phyloP scores from a whole-genome alignment of 805 yeast species.

The Ogataea sp. region DNA sequence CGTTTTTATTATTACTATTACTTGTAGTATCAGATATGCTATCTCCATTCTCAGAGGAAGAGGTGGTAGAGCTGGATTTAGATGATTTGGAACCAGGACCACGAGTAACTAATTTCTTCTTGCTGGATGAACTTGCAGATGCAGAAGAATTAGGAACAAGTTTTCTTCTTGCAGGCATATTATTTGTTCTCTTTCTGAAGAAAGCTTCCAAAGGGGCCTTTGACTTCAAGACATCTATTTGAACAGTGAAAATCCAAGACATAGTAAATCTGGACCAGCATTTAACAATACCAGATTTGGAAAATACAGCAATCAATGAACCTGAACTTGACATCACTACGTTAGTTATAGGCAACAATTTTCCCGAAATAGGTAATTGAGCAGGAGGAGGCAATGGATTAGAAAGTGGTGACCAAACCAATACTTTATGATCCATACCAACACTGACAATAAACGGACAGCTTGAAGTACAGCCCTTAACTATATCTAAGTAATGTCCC shows the following conservation, averaged over 20 bases:
- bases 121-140: too few relatives aligned
- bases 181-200: slow-evolving; percentile 46
- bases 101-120: background rate
- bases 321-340: slow-evolving; percentile 53
- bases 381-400: slow-evolving; percentile 39
- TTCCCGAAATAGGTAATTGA: slow-evolving; percentile 31
- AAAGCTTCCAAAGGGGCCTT: slow-evolving; percentile 45
- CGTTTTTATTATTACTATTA: background rate
- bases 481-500: slow-evolving; percentile 58
- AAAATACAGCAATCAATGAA: slow-evolving; percentile 46
- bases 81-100: background rate
- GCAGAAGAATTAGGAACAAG: background rate
- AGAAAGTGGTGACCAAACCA: slow-evolving; percentile 66
- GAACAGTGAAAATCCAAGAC: slow-evolving; percentile 50
- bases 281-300: slow-evolving; percentile 42
- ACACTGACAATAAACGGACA: slow-evolving; percentile 60
- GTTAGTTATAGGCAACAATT: slow-evolving; percentile 56
- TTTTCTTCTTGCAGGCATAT: slow-evolving; percentile 24
- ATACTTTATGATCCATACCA: slow-evolving; percentile 65
- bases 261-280: slow-evolving; percentile 52
- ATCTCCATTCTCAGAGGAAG: background rate
- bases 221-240: slow-evolving; percentile 29
- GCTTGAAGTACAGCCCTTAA: slow-evolving; percentile 50
- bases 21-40: background rate
- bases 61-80: too few relatives aligned